Percentiles rank a stretch among this genome's conserved stretches.
Evolutionary conservation across 768 basidiomycete species (phyloP).

Genomic region (Daedalea quercina): DNA sequence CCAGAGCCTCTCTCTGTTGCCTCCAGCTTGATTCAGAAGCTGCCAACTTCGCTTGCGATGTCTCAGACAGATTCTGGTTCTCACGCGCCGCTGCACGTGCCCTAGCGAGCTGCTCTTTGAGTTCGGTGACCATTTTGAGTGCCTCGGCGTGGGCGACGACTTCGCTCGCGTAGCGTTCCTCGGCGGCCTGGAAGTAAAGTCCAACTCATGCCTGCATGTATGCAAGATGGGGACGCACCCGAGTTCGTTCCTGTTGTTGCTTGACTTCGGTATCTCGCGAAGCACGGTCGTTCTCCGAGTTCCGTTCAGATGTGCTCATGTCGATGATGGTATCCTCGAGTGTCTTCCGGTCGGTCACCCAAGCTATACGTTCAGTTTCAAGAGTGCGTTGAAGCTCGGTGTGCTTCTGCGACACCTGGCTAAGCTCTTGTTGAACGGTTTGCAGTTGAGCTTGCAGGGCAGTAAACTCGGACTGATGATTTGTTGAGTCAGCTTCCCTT

Average conservation of each 20-base stretch:
- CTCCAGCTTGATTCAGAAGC: conserved; percentile 77
- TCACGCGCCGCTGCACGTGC: conserved; percentile 52
- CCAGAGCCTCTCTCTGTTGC: conserved; percentile 67
- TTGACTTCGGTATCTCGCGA: conserved; percentile 62
- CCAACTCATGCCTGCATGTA: background rate
- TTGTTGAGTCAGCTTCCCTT: background rate
- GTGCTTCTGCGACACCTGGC: conserved; percentile 40
- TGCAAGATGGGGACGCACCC: conserved; percentile 32
- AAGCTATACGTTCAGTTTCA: conserved; percentile 63
- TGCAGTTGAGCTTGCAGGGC: conserved; percentile 59
- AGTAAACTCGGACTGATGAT: conserved; percentile 51
- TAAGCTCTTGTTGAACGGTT: conserved; percentile 46
- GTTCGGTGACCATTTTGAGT: conserved; percentile 60
- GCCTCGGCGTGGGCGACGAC: conserved; percentile 83
- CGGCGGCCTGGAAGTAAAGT: conserved; percentile 38
- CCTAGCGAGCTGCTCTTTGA: conserved; percentile 55
- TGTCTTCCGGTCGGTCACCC: conserved; percentile 73
- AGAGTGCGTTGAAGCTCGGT: conserved; percentile 57
- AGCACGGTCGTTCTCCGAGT: conserved; percentile 54
- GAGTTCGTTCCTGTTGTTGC: conserved; percentile 60
- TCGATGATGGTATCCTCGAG: conserved; percentile 81
- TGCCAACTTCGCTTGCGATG: conserved; percentile 64
- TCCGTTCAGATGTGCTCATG: conserved; percentile 67
- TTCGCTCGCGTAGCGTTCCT: conserved; percentile 75
- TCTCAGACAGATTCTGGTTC: conserved; percentile 56